Percentiles rank a stretch among this genome's conserved stretches.
These are phyloP conservation scores for Leptographium galeiforme DNA, from an alignment of 2,329 filamentous ascomycete species.

Conservation along the genomic window DNA sequence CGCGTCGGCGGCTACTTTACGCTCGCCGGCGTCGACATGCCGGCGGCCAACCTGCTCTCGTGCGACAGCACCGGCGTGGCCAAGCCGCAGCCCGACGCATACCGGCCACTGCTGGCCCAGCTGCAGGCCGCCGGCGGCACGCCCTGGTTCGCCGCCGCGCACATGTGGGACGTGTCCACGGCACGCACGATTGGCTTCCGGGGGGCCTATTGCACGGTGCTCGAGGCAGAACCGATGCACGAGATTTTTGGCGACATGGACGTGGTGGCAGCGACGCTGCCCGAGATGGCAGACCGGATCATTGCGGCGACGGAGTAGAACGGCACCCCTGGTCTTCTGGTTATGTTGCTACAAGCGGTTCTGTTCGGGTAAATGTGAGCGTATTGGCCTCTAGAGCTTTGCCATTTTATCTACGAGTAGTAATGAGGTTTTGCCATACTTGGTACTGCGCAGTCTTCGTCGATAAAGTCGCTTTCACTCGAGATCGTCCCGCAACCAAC, in stretches of 20 bases:
- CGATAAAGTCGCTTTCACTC: too few species aligned
- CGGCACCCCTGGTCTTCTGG: too few species aligned
- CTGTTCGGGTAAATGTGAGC: too few species aligned
- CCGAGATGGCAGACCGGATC: slow-evolving; percentile 29
- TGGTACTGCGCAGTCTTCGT: too few species aligned
- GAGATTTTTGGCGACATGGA: slow-evolving; percentile 37
- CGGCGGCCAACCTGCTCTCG: slow-evolving; percentile 29
- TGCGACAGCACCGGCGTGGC: slow-evolving; percentile 32
- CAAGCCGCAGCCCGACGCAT: slow-evolving; percentile 34
- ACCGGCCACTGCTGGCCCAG: slow-evolving; percentile 23
- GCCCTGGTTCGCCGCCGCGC: slow-evolving; percentile 39
- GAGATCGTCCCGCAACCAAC: too few species aligned
- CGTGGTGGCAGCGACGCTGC: slow-evolving; percentile 28
- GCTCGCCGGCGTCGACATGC: slow-evolving; percentile 30
- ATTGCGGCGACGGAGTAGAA: slow-evolving; percentile 8
- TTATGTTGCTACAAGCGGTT: too few species aligned
- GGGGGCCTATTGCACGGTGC: slow-evolving; percentile 35
- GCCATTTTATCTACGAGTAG: too few species aligned
- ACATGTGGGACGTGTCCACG: slow-evolving; percentile 43
- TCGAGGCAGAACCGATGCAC: slow-evolving; percentile 33
- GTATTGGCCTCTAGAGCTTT: too few species aligned
- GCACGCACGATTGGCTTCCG: slow-evolving; percentile 32
- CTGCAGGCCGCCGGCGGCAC: slow-evolving; percentile 15
- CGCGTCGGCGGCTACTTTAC: slow-evolving; percentile 36
- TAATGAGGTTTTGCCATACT: too few species aligned